A percentile compares a stretch with the other conserved stretches of the same genome.
These are phyloP conservation scores for Metroxylon sagu DNA, from an alignment of 176 grass and related monocot genomes.

Conservation along the genomic window DNA sequence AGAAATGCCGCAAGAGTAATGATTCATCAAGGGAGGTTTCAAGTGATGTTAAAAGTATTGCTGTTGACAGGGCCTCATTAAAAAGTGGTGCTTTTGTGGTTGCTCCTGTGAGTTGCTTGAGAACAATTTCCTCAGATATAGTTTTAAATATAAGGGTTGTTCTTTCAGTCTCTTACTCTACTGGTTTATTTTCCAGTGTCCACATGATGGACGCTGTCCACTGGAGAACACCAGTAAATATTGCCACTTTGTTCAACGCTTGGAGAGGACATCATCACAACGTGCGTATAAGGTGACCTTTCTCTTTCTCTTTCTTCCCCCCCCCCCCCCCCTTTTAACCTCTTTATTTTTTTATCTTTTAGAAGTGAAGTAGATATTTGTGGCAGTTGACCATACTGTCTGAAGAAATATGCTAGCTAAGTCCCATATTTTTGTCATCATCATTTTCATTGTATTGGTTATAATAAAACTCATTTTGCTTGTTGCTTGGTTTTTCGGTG, in stretches of 20 bases:
- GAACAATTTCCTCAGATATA: neutral
- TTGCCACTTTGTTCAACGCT: conserved; percentile 91
- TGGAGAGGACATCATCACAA: conserved; percentile 94
- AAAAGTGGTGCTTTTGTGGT: conserved; percentile 85
- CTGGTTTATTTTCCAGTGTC: conserved; percentile 42
- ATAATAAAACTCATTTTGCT: no score
- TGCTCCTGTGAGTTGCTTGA: conserved; percentile 66
- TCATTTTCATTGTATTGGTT: no score
- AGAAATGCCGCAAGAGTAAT: conserved; percentile 49
- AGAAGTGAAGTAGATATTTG: no score
- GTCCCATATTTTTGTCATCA: no score
- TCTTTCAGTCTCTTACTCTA: no score
- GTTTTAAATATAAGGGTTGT: neutral
- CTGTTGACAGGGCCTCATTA: conserved; percentile 24
- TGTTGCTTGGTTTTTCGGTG: no score
- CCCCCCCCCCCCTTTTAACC: neutral
- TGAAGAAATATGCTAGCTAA: no score
- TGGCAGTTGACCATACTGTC: no score
- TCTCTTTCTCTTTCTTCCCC: neutral
- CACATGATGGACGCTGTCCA: conserved; percentile 85
- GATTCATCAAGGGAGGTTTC: conserved; percentile 23
- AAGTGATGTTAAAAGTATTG: conserved; percentile 46
- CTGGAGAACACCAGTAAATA: conserved; percentile 88
- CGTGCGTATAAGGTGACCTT: conserved; percentile 60
- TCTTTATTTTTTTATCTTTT: neutral